These are phyloP conservation scores for Alternaria arborescens DNA, from an alignment of 2,329 filamentous ascomycete genomes.

Conservation along the genomic window DNA sequence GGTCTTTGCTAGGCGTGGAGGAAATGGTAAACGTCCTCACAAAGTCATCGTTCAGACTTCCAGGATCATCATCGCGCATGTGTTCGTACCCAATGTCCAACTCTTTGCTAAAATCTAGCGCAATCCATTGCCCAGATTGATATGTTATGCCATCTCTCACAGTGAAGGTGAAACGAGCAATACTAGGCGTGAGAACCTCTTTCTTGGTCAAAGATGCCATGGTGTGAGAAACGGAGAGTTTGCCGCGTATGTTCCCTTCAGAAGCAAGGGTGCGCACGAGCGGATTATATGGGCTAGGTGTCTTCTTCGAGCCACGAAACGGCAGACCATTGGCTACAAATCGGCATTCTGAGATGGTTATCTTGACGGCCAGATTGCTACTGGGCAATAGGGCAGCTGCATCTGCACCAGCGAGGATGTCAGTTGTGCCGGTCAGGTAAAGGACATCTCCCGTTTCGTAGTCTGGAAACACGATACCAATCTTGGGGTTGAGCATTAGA, in stretches of 20 bases:
- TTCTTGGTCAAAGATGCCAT: constrained; percentile 67
- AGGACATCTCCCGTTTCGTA: constrained; percentile 76
- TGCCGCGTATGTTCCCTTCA: constrained; percentile 60
- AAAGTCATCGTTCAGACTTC: constrained; percentile 83
- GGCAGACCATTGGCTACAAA: constrained; percentile 72
- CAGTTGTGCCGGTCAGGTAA: constrained; percentile 74
- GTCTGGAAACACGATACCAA: constrained; percentile 77
- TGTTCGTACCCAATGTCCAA: constrained; percentile 79
- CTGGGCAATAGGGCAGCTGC: constrained; percentile 71
- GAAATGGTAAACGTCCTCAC: constrained; percentile 85
- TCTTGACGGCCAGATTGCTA: constrained; percentile 75
- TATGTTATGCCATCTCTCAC: constrained; percentile 60
- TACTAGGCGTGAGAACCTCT: constrained; percentile 69
- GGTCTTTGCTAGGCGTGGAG: constrained; percentile 56
- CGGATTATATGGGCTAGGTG: constrained; percentile 82
- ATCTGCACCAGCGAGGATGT: constrained; percentile 70
- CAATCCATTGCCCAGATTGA: constrained; percentile 78
- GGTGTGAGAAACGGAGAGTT: constrained; percentile 25
- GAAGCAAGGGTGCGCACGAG: constrained; percentile 69
- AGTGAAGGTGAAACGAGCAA: constrained; percentile 71
- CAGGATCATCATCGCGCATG: constrained; percentile 83
- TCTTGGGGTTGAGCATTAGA: constrained; percentile 69
- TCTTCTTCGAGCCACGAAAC: constrained; percentile 69
- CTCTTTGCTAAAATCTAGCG: constrained; percentile 74
- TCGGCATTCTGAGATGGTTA: constrained; percentile 68